A percentile compares a stretch with the other conserved stretches of the same genome.
Conservation (phyloP, 2,329 filamentous ascomycete genomes). For the Fusarium avenaceum region DNA sequence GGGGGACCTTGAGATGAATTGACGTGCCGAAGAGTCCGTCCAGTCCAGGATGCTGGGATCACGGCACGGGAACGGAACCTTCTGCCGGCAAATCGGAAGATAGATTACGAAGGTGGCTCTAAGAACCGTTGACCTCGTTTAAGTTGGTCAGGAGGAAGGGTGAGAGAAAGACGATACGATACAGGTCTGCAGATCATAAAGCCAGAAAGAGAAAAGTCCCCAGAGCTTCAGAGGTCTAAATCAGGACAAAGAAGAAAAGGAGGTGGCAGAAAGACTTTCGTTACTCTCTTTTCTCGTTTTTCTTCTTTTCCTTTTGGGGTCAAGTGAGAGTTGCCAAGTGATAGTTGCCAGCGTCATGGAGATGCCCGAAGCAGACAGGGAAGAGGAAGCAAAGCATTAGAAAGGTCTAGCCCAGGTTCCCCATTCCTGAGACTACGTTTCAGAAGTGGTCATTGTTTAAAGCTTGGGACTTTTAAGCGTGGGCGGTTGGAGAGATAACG, state of each 20-base stretch:
- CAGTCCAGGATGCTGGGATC: conserved; percentile 9
- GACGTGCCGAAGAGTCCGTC: neutral
- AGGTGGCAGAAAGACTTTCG: conserved; percentile 24
- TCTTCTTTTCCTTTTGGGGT: neutral
- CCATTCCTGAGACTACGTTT: conserved; percentile 35
- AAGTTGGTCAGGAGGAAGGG: neutral
- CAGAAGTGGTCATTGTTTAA: conserved; percentile 31
- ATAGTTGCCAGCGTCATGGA: neutral
- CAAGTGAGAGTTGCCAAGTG: neutral
- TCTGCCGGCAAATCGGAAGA: conserved; percentile 2
- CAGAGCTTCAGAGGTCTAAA: conserved; percentile 6
- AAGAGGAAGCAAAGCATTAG: neutral
- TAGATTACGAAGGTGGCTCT: neutral
- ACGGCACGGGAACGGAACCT: conserved; percentile 20
- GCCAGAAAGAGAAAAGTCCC: conserved; percentile 4
- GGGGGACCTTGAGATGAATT: too few species aligned
- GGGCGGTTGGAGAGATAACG: conserved; percentile 16
- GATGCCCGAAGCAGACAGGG: conserved; percentile 23
- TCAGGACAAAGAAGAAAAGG: conserved; percentile 23
- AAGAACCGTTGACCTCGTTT: conserved; percentile 1
- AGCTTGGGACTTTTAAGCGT: neutral
- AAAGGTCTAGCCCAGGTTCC: conserved; percentile 29
- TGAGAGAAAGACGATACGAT: neutral
- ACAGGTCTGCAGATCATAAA: conserved; percentile 1
- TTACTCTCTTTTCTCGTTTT: neutral